These are phyloP conservation scores for Paramecium octaurelia DNA, from an alignment of 73 alveolate species.

Conservation along the genomic window DNA sequence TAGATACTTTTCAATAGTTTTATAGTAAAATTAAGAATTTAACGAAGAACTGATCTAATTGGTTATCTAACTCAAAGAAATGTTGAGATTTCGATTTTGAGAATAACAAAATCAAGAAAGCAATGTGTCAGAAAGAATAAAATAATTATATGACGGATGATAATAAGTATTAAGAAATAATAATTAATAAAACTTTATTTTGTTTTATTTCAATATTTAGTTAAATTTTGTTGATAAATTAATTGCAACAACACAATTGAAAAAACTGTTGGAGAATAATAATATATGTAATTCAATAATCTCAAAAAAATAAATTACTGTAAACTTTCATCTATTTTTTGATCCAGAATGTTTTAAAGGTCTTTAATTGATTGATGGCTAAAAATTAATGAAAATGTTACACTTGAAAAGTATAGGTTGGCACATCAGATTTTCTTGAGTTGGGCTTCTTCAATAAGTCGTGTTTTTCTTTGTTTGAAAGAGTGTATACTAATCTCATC, in stretches of 20 bases:
- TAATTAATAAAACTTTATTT: too few species aligned
- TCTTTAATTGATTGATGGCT: constrained; percentile 37
- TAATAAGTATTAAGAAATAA: background rate
- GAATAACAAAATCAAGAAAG: background rate
- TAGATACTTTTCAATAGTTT: background rate
- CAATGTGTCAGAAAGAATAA: too few species aligned
- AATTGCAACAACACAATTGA: background rate
- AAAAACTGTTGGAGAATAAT: background rate
- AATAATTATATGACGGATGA: background rate
- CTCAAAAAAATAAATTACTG: background rate
- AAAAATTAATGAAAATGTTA: background rate
- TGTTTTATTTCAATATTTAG: background rate
- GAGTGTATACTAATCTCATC: background rate
- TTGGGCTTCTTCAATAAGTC: background rate
- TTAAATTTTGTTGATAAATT: background rate
- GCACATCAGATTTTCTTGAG: background rate
- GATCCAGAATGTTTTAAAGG: background rate
- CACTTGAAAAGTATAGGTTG: constrained; percentile 19
- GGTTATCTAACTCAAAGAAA: background rate
- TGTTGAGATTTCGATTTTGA: background rate
- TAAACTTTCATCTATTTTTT: background rate
- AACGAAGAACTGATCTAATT: background rate
- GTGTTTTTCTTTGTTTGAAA: constrained; percentile 1
- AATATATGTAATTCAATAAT: background rate
- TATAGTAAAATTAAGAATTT: background rate